Percentiles rank a stretch among this genome's conserved stretches.
phyloP scores from a whole-genome alignment of 139 green algal genomes.

The Chlamydomonas applanata region DNA sequence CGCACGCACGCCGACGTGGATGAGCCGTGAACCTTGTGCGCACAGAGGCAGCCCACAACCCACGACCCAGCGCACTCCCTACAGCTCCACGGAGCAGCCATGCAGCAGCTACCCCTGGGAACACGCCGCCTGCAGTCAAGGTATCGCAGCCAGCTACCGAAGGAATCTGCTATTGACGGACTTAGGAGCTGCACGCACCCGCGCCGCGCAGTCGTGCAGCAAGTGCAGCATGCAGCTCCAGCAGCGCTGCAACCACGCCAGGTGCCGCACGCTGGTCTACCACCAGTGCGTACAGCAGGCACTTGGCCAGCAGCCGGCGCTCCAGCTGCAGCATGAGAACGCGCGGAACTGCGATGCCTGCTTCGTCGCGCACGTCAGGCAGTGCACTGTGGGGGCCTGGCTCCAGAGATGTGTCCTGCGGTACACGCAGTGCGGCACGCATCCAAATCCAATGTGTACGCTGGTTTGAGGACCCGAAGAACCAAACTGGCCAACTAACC shows the following conservation, averaged over 20 bases:
- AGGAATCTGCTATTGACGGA: too few species aligned
- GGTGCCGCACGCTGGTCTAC: conserved; percentile 42
- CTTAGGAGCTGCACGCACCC: too few species aligned
- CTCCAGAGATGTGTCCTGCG: not conserved
- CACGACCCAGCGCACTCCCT: too few species aligned
- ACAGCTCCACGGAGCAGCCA: too few species aligned
- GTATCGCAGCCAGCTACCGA: too few species aligned
- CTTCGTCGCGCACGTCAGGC: conserved; percentile 26
- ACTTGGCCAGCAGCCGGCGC: conserved; percentile 50
- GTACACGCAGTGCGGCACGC: not conserved
- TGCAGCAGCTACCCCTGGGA: too few species aligned
- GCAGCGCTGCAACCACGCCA: conserved; percentile 41
- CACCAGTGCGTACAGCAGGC: conserved; percentile 58
- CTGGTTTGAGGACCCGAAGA: too few species aligned
- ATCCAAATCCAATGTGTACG: not conserved
- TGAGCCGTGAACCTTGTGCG: too few species aligned
- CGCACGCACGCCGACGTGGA: too few species aligned
- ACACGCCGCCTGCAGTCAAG: too few species aligned
- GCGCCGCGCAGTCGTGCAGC: conserved; percentile 11
- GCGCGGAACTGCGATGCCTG: conserved; percentile 35
- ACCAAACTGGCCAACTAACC: too few species aligned
- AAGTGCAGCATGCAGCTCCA: conserved; percentile 46
- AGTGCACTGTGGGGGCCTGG: not conserved
- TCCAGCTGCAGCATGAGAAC: conserved; percentile 41
- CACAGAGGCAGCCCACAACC: too few species aligned